Evolutionary conservation across 73 alveolate species (phyloP), one percentile per base, ranked within the genome.

Genomic region (Blepharisma stoltei): DNA sequence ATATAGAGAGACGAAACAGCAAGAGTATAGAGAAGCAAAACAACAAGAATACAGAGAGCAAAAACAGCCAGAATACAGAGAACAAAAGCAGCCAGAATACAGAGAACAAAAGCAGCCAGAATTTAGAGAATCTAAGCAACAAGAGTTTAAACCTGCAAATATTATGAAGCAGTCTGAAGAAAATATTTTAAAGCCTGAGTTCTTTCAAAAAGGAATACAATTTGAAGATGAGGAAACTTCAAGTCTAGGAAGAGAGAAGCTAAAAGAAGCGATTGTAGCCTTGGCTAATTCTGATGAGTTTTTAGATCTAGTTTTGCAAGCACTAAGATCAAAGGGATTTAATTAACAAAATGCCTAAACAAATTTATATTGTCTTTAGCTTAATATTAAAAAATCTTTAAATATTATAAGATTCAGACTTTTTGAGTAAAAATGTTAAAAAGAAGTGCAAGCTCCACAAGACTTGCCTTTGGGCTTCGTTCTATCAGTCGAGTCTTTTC

Each of bases 281-380:
- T 25, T 60, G 23, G 73, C 73, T 60, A 60, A 60, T 38, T 60
- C 48, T 25, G 73, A 60, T 25, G 73, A 60, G 73, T 60, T 60
- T 25, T 38, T 60, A 8, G 73, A 60, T 25, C 14, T 60, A 14
- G 23, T 60, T 38, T 8, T 60, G 49, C 73, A 60, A 60, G 73
- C 73, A 14, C 5, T 60, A 38, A 60, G 23, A 38, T 60, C 73
- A 8, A n/a, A 38, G 5, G 73, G 73, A 18, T 14, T 60, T 18
- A 60, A 60, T 25, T 60, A 32, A 32, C 41, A 32, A 32, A 32
- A 32, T 32, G 3, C 41, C 41, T 32, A 1, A 32, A 32, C 41
- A 32, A 32, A 32, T 32, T 32, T 32, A 32, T 32, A 32, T 1
- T 0, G 41, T 32, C 41, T 32, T 32, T 32, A 32, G 3, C 41